A percentile compares a stretch with the other conserved stretches of the same genome.
phyloP scores from a whole-genome alignment of 345 rosid species.

The Mercurialis annua region DNA sequence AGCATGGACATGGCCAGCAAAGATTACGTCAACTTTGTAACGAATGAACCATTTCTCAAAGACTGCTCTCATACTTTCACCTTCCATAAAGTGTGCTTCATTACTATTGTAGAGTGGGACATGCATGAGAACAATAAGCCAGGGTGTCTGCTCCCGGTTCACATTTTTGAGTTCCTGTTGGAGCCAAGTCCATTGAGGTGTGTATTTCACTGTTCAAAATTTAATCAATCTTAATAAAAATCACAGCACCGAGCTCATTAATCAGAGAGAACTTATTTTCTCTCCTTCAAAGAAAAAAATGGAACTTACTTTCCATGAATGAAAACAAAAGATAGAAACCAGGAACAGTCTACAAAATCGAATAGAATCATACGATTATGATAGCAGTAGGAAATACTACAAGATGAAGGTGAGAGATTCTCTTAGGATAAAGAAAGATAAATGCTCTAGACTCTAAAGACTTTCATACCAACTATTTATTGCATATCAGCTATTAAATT shows the following conservation, averaged over 20 bases:
- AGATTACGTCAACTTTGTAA: constrained; percentile 69
- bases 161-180: constrained; percentile 64
- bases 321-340: neutral
- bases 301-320: neutral
- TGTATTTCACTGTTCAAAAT: constrained; percentile 68
- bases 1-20: constrained; percentile 99
- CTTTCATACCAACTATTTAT: neutral
- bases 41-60: constrained; percentile 71
- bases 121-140: constrained; percentile 97
- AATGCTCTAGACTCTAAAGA: neutral
- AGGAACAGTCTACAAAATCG: no score
- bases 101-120: constrained; percentile 79
- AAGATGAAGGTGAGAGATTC: neutral
- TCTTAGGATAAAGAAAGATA: neutral
- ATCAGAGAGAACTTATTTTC: neutral
- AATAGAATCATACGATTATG: no score
- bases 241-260: neutral
- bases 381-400: neutral
- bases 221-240: neutral
- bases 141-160: constrained; percentile 87
- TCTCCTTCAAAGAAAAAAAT: no score
- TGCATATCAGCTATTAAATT: neutral
- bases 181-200: constrained; percentile 88
- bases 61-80: constrained; percentile 85
- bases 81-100: constrained; percentile 90